Conservation (phyloP, 2,329 filamentous ascomycete genomes). For the Trematosphaeria pertusa region DNA sequence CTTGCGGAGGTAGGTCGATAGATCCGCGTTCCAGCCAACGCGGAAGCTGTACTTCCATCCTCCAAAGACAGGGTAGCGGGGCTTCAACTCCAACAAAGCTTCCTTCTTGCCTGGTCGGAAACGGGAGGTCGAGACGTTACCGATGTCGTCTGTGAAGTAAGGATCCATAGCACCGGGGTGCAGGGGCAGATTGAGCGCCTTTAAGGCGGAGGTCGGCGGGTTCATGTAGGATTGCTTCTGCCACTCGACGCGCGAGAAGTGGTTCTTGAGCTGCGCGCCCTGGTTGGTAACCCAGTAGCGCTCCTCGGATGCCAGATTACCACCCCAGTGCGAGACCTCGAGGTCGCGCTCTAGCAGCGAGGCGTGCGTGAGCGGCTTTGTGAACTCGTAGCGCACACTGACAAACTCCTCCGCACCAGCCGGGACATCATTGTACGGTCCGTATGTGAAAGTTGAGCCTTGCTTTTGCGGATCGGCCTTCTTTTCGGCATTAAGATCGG, state of each 20-base stretch:
- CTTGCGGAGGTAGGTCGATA: slow-evolving; percentile 76
- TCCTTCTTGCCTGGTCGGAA: slow-evolving; percentile 81
- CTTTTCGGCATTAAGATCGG: slow-evolving; percentile 62
- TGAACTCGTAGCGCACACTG: slow-evolving; percentile 91
- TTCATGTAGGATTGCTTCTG: slow-evolving; percentile 70
- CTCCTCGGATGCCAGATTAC: slow-evolving; percentile 94
- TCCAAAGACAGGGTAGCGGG: slow-evolving; percentile 94
- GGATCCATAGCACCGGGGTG: slow-evolving; percentile 80
- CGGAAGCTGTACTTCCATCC: slow-evolving; percentile 99
- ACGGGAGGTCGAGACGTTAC: slow-evolving; percentile 92
- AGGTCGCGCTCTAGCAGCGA: slow-evolving; percentile 84
- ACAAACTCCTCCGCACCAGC: slow-evolving; percentile 77
- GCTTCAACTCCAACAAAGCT: slow-evolving; percentile 87
- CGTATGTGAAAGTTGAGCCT: slow-evolving; percentile 87
- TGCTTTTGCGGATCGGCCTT: slow-evolving; percentile 79
- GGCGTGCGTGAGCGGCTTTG: slow-evolving; percentile 84
- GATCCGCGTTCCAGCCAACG: slow-evolving; percentile 91
- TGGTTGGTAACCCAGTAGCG: slow-evolving; percentile 87
- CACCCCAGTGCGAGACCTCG: slow-evolving; percentile 97
- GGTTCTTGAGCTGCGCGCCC: slow-evolving; percentile 71
- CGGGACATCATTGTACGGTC: slow-evolving; percentile 83
- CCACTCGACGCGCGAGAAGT: slow-evolving; percentile 59
- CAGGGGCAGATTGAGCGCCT: slow-evolving; percentile 81
- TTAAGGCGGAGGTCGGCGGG: slow-evolving; percentile 78
- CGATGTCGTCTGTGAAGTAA: slow-evolving; percentile 96